Evolutionary conservation across 2,329 filamentous ascomycete species (phyloP).

Genomic region (Colletotrichum cordylinicola): DNA sequence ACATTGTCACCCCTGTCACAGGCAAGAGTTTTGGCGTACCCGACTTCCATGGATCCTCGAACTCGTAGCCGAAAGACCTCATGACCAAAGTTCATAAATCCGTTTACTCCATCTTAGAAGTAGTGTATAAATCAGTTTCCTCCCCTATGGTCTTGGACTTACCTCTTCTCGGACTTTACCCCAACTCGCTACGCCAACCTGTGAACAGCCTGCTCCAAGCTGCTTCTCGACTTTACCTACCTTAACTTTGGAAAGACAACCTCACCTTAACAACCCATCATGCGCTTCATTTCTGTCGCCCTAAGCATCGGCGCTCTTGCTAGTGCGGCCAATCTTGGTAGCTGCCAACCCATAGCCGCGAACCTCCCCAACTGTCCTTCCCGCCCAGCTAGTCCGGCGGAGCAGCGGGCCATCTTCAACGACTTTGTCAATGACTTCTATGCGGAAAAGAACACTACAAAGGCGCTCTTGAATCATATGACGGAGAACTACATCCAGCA

Average conservation of each 20-base stretch:
- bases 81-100: background rate
- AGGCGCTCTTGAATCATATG: background rate
- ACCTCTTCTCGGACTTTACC: background rate
- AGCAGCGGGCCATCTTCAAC: background rate
- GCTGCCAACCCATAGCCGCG: background rate
- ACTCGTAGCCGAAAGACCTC: background rate
- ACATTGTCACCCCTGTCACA: background rate
- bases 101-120: background rate
- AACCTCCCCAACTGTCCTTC: background rate
- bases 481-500: slow-evolving; percentile 10
- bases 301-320: background rate
- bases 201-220: background rate
- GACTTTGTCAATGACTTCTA: background rate
- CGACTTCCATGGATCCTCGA: background rate
- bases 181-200: background rate
- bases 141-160: background rate
- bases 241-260: background rate
- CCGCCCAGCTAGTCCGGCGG: background rate
- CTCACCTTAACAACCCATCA: background rate
- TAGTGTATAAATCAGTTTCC: background rate
- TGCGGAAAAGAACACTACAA: background rate
- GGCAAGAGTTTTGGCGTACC: background rate
- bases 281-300: background rate
- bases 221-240: background rate
- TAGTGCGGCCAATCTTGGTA: background rate